Base-by-base conservation (phyloP, 805 yeast species). In the Saccharomyces mikatae region DNA sequence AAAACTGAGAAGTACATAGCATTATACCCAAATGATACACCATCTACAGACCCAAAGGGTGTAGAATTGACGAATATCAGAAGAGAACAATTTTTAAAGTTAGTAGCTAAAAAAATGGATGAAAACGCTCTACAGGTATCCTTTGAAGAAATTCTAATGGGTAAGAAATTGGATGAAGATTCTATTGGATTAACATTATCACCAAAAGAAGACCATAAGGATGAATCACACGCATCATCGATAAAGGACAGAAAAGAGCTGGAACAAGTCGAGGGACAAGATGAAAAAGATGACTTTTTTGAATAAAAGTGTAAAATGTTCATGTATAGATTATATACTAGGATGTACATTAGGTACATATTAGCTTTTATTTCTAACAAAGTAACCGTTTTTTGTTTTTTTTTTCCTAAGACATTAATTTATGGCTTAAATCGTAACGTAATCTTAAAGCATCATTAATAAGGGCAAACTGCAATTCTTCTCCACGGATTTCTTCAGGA, bases 1-100 rank as follows among this genome's bases (percentile, higher is more conserved):
- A 82, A 80, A 63, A 79, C 83, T 51, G 83, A 81, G 62, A 90
- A 89, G 71, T 91, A 91, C 68, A 80, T 88, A 36, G 80, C 97
- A 0, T 70, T 91, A 56, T 91, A 82, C 68, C 90, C 94, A 64
- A 41, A 52, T 10, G 66, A 80, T 67, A 89, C 90, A 63, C 67
- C 61, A 24, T 56, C 56, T n/a, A 60, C 56, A 14, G 62, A 61
- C n/a, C 52, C 49, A 47, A 54, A 53, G 50, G 54, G 53, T 46
- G 49, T 48, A 49, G 11, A 61, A 56, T 67, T 65, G 54, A 77
- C 83, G 3, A 79, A 76, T 28, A 70, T 72, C 49, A 71, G 72
- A 56, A 73, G 77, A 63, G 66, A 71, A 49, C 74, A 74, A 61
- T 80, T 77, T 60, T 80, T 81, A 65, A 81, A 79, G 59, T 70